Percentiles rank a stretch among this genome's conserved stretches.
These are phyloP conservation scores for Moringa oleifera DNA, from an alignment of 345 rosid genomes.

Conservation along the genomic window DNA sequence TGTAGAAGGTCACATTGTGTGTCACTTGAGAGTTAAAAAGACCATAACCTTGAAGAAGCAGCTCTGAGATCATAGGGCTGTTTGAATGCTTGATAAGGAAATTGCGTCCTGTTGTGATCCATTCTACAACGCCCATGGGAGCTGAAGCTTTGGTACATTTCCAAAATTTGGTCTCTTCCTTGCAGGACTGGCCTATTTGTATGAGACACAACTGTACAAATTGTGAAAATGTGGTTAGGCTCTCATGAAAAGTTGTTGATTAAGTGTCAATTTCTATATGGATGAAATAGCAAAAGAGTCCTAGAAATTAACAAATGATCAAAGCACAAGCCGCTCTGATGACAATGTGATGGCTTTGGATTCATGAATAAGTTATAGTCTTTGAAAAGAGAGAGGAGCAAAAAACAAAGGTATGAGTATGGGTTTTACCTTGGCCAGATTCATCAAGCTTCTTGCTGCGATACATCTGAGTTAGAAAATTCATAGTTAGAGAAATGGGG, in stretches of 20 bases:
- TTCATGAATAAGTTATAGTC: no score
- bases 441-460: constrained; percentile 82
- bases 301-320: no score
- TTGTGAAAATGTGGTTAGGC: no score
- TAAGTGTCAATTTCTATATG: no score
- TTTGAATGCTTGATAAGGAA: constrained; percentile 12
- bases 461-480: constrained; percentile 52
- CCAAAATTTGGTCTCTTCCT: neutral
- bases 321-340: no score
- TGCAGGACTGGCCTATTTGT: neutral
- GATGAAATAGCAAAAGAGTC: no score
- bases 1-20: no score
- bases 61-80: constrained; percentile 1
- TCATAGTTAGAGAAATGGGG: constrained; percentile 7
- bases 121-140: constrained; percentile 12
- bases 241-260: no score
- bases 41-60: neutral
- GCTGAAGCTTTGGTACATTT: constrained; percentile 12
- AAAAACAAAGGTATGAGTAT: no score
- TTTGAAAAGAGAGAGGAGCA: no score
- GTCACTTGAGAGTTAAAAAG: no score
- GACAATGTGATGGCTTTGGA: no score
- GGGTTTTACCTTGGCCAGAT: constrained; percentile 73
- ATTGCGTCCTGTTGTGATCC: constrained; percentile 16
- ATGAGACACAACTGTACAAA: constrained; percentile 24